Conservation (phyloP, 345 rosid genomes). For the Eutrema japonicum region DNA sequence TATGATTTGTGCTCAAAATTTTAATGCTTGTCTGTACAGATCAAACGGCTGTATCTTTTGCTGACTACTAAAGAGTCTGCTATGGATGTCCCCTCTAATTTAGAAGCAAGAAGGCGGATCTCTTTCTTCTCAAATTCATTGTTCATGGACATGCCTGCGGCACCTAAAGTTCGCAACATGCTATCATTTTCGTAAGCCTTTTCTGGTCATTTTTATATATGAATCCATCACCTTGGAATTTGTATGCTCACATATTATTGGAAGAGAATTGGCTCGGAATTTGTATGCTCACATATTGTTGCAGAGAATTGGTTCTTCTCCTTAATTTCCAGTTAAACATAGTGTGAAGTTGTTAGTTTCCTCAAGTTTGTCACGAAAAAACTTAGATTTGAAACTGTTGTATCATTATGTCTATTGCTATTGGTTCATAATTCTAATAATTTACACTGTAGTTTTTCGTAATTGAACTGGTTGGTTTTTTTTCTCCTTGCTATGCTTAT, state of each 20-base stretch:
- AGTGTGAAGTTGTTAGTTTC: slow-evolving; percentile 15
- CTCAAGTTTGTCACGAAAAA: background rate
- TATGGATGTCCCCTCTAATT: slow-evolving; percentile 98
- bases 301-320: too few species aligned
- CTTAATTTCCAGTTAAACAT: slow-evolving; percentile 13
- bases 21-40: slow-evolving; percentile 50
- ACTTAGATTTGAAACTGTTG: slow-evolving; percentile 12
- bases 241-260: slow-evolving; percentile 2
- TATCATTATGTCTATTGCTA: slow-evolving; percentile 28
- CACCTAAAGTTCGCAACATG: slow-evolving; percentile 99
- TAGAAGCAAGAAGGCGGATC: slow-evolving; percentile 97
- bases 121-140: slow-evolving; percentile 98
- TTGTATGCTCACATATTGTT: too few species aligned
- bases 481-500: slow-evolving; percentile 38
- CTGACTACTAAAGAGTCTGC: slow-evolving; percentile 99
- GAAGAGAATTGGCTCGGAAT: background rate
- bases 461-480: slow-evolving; percentile 10
- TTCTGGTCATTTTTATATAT: slow-evolving; percentile 16
- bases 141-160: slow-evolving; percentile 96
- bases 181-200: slow-evolving; percentile 97
- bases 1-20: slow-evolving; percentile 14
- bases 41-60: slow-evolving; percentile 72
- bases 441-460: slow-evolving; percentile 8
- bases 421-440: background rate
- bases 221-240: slow-evolving; percentile 5